Conservation (phyloP, 768 basidiomycete species). For the Boletus pseudopeckii region DNA sequence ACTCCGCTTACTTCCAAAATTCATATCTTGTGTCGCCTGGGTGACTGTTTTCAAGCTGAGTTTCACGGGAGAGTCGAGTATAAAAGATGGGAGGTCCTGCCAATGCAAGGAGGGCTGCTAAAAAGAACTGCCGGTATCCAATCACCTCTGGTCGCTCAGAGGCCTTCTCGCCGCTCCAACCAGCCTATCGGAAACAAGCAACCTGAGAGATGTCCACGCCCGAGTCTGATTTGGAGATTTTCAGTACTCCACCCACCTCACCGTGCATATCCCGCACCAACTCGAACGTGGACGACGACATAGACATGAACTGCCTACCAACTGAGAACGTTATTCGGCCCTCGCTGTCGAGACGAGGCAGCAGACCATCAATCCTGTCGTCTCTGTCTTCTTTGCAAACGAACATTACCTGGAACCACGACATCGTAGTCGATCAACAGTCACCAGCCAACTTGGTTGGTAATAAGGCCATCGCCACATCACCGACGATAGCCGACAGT, state of each 20-base stretch:
- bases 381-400: conserved; percentile 32
- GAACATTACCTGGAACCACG: conserved; percentile 32
- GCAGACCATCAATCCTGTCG: conserved; percentile 28
- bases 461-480: conserved; percentile 18
- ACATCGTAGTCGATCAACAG: conserved; percentile 36
- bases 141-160: conserved; percentile 1
- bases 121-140: conserved; percentile 5
- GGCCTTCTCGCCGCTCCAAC: conserved; percentile 11
- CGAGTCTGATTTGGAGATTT: conserved; percentile 37
- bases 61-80: conserved; percentile 12
- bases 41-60: conserved; percentile 19
- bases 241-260: conserved; percentile 44
- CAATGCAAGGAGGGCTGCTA: neutral
- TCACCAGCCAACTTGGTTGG: conserved; percentile 20
- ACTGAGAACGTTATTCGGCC: conserved; percentile 29
- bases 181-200: conserved; percentile 6
- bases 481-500: conserved; percentile 18
- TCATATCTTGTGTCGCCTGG: conserved; percentile 24
- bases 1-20: conserved; percentile 10
- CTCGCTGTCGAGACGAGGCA: conserved; percentile 37
- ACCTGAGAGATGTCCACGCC: conserved; percentile 29
- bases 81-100: conserved; percentile 16
- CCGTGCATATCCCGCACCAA: conserved; percentile 29
- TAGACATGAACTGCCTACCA: conserved; percentile 9
- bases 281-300: conserved; percentile 12